Base-by-base conservation (phyloP, 768 basidiomycete genomes). In the Amanita exitialis region DNA sequence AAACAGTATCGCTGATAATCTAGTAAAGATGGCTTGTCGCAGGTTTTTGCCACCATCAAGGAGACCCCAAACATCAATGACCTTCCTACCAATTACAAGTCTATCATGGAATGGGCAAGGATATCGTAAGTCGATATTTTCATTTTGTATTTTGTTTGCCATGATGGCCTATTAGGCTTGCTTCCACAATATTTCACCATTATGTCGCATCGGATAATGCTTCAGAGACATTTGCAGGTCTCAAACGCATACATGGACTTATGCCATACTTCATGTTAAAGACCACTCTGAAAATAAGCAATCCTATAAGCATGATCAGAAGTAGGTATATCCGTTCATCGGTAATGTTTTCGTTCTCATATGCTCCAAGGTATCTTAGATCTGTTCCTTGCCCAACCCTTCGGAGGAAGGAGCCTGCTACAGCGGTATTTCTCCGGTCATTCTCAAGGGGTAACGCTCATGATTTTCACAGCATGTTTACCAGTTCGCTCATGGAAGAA, bases 191-290 rank as follows among this genome's bases (percentile, higher is more conserved):
- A 36, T 99, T 98, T 64, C 94, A 97, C 57, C 84, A 87, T 34
- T 94, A 92, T 59, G 80, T 96, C 27, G 96, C 96, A 0, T 80
- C 92, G 18, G 96, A 99, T 64, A 83, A 83, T 53, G 86, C 92
- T 4, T 93, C 92, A 4, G 89, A 95, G 57, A 86, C 84, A 4
- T 86, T 98, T 58, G 75, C 90, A 12, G 78, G 81, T 52, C 68
- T 99, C 53, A 98, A 97, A 70, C 78, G 94, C 44, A 79, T 96
- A 38, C 96, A 99, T 62, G 92, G 93, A 1, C 69, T 95, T 47
- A 96, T 98, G 90, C 96, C 96, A 4, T 99, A 99, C 64, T 90
- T 98, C 60, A 82, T 98, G 73, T 79, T 99, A 55, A 97, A 92
- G 64, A 78, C 90, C 6, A 86, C 91, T 10, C 68, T 99, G 54